Evolutionary conservation across 2,329 filamentous ascomycete genomes (phyloP).

Genomic region (Phyllosticta citrichinensis): DNA sequence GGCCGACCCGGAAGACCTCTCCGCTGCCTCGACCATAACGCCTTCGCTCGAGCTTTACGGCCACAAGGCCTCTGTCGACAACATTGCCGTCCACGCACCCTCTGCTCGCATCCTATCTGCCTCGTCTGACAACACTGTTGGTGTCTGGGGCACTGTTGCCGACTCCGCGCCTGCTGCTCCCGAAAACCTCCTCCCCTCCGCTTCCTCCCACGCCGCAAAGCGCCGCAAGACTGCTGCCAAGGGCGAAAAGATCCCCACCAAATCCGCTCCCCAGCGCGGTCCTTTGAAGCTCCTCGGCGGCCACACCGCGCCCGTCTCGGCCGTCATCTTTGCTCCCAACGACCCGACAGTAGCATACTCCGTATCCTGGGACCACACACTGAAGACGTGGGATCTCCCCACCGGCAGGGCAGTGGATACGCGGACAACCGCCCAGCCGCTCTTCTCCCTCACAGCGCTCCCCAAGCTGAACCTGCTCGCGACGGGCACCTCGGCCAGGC

Average conservation of each 20-base stretch:
- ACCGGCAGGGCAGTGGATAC: constrained; percentile 71
- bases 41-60: constrained; percentile 75
- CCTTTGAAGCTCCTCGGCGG: constrained; percentile 63
- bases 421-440: constrained; percentile 70
- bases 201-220: constrained; percentile 56
- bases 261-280: constrained; percentile 61
- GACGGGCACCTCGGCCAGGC: constrained; percentile 72
- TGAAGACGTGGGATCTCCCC: constrained; percentile 84
- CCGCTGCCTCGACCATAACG: constrained; percentile 41
- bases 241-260: constrained; percentile 45
- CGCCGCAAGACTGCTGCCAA: constrained; percentile 56
- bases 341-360: constrained; percentile 88
- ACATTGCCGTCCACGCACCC: constrained; percentile 61
- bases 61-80: constrained; percentile 65
- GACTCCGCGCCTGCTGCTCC: constrained; percentile 65
- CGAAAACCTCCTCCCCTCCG: constrained; percentile 55
- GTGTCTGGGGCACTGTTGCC: constrained; percentile 81
- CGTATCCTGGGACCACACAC: constrained; percentile 78
- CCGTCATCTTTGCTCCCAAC: constrained; percentile 71
- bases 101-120: constrained; percentile 75
- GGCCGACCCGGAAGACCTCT: constrained; percentile 26
- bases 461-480: constrained; percentile 53
- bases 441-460: constrained; percentile 70
- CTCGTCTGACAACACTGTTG: constrained; percentile 71
- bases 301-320: constrained; percentile 66